These are phyloP conservation scores for Blakeslea trispora DNA, from an alignment of 371 early-diverging fungal species.

Conservation along the genomic window DNA sequence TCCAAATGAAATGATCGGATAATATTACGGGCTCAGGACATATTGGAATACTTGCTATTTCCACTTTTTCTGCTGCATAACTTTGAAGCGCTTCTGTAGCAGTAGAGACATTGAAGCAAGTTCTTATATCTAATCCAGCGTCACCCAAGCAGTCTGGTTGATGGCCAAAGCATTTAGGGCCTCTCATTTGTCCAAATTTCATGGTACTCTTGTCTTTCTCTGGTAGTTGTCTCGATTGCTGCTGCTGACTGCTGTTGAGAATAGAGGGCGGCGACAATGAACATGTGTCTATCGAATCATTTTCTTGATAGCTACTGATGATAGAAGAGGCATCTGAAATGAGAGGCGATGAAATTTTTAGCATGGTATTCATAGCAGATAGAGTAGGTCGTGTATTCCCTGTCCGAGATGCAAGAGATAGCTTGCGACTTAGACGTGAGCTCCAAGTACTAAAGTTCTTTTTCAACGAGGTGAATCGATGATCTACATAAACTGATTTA, in stretches of 20 bases:
- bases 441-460: neutral
- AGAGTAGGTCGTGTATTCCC: neutral
- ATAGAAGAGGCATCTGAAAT: neutral
- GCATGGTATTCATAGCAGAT: neutral
- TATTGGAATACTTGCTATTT: conserved; percentile 1
- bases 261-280: neutral
- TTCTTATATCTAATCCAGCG: conserved; percentile 35
- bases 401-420: neutral
- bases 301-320: neutral
- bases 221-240: neutral
- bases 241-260: neutral
- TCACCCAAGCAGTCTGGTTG: conserved; percentile 29
- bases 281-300: neutral
- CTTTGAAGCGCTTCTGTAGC: conserved; percentile 29
- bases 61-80: conserved; percentile 20
- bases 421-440: neutral
- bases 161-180: conserved; percentile 30
- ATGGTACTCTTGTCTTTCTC: conserved; percentile 6
- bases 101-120: conserved; percentile 30
- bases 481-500: too few relatives aligned
- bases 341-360: conserved; percentile 6
- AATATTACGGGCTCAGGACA: neutral
- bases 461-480: neutral
- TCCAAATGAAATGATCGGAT: neutral
- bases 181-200: conserved; percentile 19